phyloP scores from a whole-genome alignment of 768 basidiomycete genomes.

The Holtermanniella nyarrowii region DNA sequence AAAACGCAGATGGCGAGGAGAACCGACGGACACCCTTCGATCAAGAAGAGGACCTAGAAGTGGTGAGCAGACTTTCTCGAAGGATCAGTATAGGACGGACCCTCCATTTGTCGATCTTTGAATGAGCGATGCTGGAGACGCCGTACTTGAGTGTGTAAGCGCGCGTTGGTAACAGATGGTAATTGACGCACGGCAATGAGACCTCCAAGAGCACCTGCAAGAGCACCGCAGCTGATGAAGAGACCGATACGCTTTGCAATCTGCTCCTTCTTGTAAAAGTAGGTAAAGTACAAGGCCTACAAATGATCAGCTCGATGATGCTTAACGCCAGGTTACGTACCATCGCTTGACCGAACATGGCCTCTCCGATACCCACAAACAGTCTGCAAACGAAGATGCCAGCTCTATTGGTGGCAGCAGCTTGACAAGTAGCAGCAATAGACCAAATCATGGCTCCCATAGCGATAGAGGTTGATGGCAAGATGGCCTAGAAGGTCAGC shows the following conservation, averaged over 20 bases:
- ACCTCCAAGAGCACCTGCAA: constrained; percentile 39
- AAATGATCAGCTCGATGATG: neutral
- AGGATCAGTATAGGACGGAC: neutral
- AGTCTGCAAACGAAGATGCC: constrained; percentile 41
- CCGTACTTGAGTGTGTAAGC: constrained; percentile 18
- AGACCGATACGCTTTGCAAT: constrained; percentile 42
- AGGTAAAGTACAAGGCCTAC: constrained; percentile 29
- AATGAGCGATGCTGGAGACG: constrained; percentile 28
- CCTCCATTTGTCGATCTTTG: constrained; percentile 26
- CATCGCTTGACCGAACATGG: constrained; percentile 39
- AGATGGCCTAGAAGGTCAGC: too few species aligned
- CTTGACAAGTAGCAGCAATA: constrained; percentile 41
- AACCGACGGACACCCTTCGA: constrained; percentile 42
- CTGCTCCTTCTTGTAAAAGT: constrained; percentile 40
- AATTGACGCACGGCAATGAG: constrained; percentile 21
- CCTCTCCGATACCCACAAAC: constrained; percentile 39
- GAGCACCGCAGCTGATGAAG: constrained; percentile 41
- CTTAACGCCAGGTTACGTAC: constrained; percentile 1
- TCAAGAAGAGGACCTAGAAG: constrained; percentile 41
- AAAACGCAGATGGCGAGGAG: constrained; percentile 41
- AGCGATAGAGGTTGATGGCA: constrained; percentile 41
- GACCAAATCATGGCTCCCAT: constrained; percentile 42
- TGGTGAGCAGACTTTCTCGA: constrained; percentile 6
- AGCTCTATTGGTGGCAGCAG: constrained; percentile 32
- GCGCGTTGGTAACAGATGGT: neutral